Evolutionary conservation across 2,329 filamentous ascomycete genomes (phyloP).

Genomic region (Trichoderma hamatum): DNA sequence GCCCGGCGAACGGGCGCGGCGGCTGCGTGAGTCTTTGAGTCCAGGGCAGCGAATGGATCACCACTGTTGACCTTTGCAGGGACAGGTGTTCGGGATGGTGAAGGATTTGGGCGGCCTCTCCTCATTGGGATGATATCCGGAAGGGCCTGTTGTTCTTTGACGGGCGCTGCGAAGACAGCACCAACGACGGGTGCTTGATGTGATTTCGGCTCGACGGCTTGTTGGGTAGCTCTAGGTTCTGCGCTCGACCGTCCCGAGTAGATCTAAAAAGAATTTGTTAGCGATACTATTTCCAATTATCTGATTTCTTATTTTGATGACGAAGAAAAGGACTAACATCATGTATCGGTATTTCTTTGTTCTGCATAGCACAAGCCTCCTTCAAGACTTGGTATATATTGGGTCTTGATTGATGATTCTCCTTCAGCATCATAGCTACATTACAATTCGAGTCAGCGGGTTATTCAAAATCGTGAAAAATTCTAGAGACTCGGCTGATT

Average conservation of each 20-base stretch:
- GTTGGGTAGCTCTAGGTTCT: constrained; percentile 49
- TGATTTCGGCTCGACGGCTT: constrained; percentile 43
- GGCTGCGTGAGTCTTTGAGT: constrained; percentile 53
- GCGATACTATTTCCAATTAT: constrained; percentile 6
- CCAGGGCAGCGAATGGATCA: constrained; percentile 90
- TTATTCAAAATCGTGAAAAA: not conserved
- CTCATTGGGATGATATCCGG: constrained; percentile 95
- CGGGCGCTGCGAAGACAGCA: constrained; percentile 74
- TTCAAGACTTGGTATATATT: constrained; percentile 93
- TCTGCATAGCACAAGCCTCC: constrained; percentile 87
- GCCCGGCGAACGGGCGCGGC: constrained; percentile 43
- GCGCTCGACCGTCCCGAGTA: constrained; percentile 67
- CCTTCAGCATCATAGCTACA: constrained; percentile 86
- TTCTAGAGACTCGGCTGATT: not conserved
- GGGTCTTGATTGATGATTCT: constrained; percentile 75
- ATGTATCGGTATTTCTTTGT: constrained; percentile 81
- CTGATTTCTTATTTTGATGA: not conserved
- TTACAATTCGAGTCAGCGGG: constrained; percentile 31
- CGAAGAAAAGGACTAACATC: constrained; percentile 64
- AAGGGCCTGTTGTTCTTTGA: constrained; percentile 70
- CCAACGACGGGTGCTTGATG: constrained; percentile 68
- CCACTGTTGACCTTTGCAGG: constrained; percentile 57
- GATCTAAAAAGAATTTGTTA: constrained; percentile 55
- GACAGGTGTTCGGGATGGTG: constrained; percentile 42
- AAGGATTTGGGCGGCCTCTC: constrained; percentile 66